These are phyloP conservation scores for Cryphonectria nitschkei DNA, from an alignment of 2,329 filamentous ascomycete genomes.

Conservation along the genomic window DNA sequence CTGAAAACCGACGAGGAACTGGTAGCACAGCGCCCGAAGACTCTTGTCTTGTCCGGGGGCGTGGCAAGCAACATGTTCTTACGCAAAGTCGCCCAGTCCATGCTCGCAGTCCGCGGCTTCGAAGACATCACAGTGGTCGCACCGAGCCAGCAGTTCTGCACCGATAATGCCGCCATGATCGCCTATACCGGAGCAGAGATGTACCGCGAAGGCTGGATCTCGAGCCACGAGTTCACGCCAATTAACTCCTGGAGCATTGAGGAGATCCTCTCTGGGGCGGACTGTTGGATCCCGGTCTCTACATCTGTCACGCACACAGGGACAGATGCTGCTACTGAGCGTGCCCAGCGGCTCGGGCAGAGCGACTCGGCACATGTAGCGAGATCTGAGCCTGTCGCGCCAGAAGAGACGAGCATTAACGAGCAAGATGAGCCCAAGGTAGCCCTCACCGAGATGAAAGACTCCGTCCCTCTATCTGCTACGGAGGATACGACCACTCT, in stretches of 20 bases:
- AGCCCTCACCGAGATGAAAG: not conserved
- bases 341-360: not conserved
- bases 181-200: constrained; percentile 93
- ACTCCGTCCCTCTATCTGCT: no score
- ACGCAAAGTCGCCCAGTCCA: constrained; percentile 62
- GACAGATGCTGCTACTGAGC: constrained; percentile 9
- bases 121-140: constrained; percentile 64
- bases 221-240: constrained; percentile 61
- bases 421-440: not conserved
- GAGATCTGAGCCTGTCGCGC: not conserved
- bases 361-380: not conserved
- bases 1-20: constrained; percentile 45
- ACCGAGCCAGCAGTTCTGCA: constrained; percentile 80
- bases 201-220: constrained; percentile 76
- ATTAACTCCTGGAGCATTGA: constrained; percentile 78
- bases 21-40: constrained; percentile 45
- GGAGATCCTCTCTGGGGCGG: constrained; percentile 59
- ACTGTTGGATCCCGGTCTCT: constrained; percentile 46
- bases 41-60: constrained; percentile 84
- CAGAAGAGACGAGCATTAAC: not conserved
- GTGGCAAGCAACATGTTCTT: constrained; percentile 87
- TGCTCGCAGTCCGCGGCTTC: constrained; percentile 70
- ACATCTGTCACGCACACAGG: not conserved
- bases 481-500: not conserved
- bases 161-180: constrained; percentile 97